Percentiles rank a stretch among this genome's conserved stretches.
phyloP scores from a whole-genome alignment of 495 filamentous ascomycete species.

The Hyaloscypha hepaticicola region DNA sequence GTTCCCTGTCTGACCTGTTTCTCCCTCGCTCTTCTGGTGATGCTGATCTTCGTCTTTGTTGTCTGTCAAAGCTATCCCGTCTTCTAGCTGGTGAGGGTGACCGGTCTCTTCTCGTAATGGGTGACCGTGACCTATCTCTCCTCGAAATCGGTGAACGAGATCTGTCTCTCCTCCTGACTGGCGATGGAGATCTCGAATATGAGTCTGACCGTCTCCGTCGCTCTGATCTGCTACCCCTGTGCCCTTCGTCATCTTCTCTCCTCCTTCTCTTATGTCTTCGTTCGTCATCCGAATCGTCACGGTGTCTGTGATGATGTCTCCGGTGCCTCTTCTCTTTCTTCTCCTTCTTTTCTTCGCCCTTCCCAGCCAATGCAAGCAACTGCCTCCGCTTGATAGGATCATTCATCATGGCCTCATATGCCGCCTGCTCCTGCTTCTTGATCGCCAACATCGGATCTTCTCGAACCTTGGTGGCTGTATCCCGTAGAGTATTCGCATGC shows the following conservation, averaged over 20 bases:
- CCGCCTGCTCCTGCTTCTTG: slow-evolving; percentile 87
- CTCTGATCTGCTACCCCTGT: slow-evolving; percentile 25
- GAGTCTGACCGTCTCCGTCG: slow-evolving; percentile 23
- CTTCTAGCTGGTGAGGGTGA: slow-evolving; percentile 8
- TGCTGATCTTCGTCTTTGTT: slow-evolving; percentile 34
- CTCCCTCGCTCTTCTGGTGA: slow-evolving; percentile 27
- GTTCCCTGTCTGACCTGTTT: slow-evolving; percentile 11
- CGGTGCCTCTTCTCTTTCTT: slow-evolving; percentile 51
- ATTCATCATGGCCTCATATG: slow-evolving; percentile 85
- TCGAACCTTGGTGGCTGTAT: slow-evolving; percentile 79
- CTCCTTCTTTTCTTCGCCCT: slow-evolving; percentile 40
- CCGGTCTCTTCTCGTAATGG: background rate
- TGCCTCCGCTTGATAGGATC: slow-evolving; percentile 71
- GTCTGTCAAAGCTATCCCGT: slow-evolving; percentile 23
- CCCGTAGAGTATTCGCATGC: slow-evolving; percentile 63
- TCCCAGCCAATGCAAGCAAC: slow-evolving; percentile 60
- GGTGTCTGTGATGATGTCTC: slow-evolving; percentile 51
- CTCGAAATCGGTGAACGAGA: slow-evolving; percentile 2
- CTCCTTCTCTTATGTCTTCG: slow-evolving; percentile 26
- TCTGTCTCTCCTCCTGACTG: slow-evolving; percentile 2
- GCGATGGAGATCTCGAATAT: slow-evolving; percentile 24
- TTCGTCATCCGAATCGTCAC: slow-evolving; percentile 37
- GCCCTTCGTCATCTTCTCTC: slow-evolving; percentile 30
- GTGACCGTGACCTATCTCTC: background rate
- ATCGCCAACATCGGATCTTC: slow-evolving; percentile 90